phyloP scores from a whole-genome alignment of 2,329 filamentous ascomycete species.

The Alternaria postmessia region DNA sequence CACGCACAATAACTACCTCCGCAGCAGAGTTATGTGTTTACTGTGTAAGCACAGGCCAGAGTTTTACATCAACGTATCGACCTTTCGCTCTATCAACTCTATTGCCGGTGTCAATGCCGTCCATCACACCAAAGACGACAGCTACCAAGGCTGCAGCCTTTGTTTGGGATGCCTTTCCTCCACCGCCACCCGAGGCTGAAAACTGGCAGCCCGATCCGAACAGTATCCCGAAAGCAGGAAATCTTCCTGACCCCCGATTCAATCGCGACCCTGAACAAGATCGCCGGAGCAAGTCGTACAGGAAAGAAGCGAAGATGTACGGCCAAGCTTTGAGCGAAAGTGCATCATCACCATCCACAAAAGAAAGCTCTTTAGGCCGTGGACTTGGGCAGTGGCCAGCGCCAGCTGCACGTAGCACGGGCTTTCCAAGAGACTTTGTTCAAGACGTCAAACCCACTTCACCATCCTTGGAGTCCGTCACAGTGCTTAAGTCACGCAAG shows the following conservation, averaged over 20 bases:
- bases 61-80: no score
- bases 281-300: background rate
- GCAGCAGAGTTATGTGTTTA: no score
- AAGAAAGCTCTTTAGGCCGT: background rate
- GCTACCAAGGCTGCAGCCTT: background rate
- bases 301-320: background rate
- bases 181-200: constrained; percentile 13
- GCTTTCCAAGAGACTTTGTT: background rate
- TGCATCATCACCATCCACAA: no score
- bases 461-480: no score
- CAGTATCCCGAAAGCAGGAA: constrained; percentile 9
- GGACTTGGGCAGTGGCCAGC: background rate
- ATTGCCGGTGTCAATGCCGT: background rate
- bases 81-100: no score
- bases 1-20: background rate
- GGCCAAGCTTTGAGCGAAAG: background rate
- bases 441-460: background rate
- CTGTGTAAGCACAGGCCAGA: no score
- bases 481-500: background rate
- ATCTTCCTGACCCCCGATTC: constrained; percentile 12
- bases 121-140: background rate
- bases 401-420: background rate
- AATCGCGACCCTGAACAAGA: constrained; percentile 4
- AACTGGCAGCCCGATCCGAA: constrained; percentile 14
- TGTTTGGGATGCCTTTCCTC: constrained; percentile 20